Base-by-base conservation (phyloP, 2,329 filamentous ascomycete species). In the Beauveria sp. region DNA sequence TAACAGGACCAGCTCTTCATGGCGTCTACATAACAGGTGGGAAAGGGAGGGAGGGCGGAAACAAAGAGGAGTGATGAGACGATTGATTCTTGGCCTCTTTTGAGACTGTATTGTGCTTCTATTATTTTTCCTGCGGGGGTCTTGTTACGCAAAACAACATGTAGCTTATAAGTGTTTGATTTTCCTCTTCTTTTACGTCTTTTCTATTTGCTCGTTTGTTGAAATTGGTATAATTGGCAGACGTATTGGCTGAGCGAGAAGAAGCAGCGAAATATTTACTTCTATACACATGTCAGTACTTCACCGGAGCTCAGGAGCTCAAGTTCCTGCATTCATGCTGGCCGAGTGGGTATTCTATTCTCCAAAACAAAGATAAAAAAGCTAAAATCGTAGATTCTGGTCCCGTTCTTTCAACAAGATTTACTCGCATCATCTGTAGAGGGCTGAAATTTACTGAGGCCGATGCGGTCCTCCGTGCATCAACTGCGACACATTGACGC, bases 401-500 rank as follows among this genome's bases (percentile, higher is more conserved):
- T 38, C 14, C 34, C 12, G 34, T 38, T 38, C 34, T 16, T 16
- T 6, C 34, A 38, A 16, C 34, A 16, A 38, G 34, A 38, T 38
- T 38, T 14, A 38, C 34, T 16, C 34, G 34, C 12, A 38, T 16
- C 12, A 38, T 16, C 5, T 38, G 12, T 16, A 16, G 30, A 34
- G 6, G n/a, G 10, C 53, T 14, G 45, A 16, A 22, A 42, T 49
- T 30, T 58, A 57, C 22, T 49, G 64, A 62, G 26, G 53, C 47
- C 30, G 57, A 22, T 49, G 42, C 10, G 54, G 51, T 24, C 57
- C 58, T 20, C 46, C 62, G 43, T 64, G 65, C 65, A 66, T 65
- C 64, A 66, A 65, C 50, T 67, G 65, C 53, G 62, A 60, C 7
- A 66, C 63, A 26, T 65, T 62, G 26, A 67, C 61, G 3, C 65